phyloP scores from a whole-genome alignment of 1,139 yeast species.

The Hyphopichia wangnamkhiaoensis region DNA sequence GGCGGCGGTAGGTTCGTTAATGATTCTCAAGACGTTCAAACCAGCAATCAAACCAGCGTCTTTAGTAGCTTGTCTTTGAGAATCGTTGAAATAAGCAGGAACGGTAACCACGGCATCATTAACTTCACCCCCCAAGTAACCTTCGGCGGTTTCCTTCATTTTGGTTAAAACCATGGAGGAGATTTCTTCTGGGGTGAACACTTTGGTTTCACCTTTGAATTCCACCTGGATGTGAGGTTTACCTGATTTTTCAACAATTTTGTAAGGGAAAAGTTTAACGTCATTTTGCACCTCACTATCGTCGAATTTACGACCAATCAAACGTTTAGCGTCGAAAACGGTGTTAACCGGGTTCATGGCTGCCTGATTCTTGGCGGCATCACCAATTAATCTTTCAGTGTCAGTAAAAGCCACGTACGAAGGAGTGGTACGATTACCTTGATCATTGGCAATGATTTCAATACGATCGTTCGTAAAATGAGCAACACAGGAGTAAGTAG shows the following conservation, averaged over 20 bases:
- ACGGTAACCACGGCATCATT: constrained; percentile 78
- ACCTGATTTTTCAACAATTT: constrained; percentile 55
- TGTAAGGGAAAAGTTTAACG: constrained; percentile 65
- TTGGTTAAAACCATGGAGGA: constrained; percentile 66
- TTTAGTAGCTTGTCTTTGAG: constrained; percentile 65
- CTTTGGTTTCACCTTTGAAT: constrained; percentile 64
- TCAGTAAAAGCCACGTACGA: constrained; percentile 70
- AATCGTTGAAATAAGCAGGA: constrained; percentile 63
- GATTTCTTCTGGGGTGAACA: constrained; percentile 66
- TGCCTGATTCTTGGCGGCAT: constrained; percentile 72
- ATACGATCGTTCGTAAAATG: constrained; percentile 70
- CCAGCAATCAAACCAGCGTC: constrained; percentile 66
- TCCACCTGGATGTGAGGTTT: constrained; percentile 65
- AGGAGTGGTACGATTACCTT: constrained; percentile 73
- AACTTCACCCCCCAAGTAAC: constrained; percentile 57
- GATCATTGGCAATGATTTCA: constrained; percentile 69
- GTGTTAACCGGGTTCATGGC: constrained; percentile 70
- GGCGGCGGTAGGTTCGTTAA: constrained; percentile 65
- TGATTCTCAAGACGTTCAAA: constrained; percentile 58
- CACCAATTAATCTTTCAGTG: constrained; percentile 68
- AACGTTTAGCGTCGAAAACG: constrained; percentile 67
- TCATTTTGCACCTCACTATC: constrained; percentile 61
- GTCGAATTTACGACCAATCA: constrained; percentile 64
- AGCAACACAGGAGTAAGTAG: constrained; percentile 80
- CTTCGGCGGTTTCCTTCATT: constrained; percentile 71